Evolutionary conservation across 1,139 yeast species (phyloP).

Genomic region (Yamadazyma sp.): DNA sequence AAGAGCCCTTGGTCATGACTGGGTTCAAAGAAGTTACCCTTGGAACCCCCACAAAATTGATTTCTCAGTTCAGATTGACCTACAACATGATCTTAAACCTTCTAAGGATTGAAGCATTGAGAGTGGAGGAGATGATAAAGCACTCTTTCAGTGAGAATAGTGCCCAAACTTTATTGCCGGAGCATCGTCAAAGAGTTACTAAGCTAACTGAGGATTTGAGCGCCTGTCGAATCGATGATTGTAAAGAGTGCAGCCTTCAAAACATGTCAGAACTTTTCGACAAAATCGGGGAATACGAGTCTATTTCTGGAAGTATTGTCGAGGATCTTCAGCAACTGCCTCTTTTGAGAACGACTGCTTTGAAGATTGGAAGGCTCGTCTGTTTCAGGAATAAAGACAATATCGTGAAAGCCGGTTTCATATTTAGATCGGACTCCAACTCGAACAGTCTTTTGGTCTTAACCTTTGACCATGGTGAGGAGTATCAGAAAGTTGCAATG

Average conservation of each 20-base stretch:
- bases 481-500: constrained; percentile 27
- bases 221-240: constrained; percentile 35
- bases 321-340: constrained; percentile 49
- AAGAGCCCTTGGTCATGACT: constrained; percentile 60
- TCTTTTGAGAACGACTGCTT: constrained; percentile 40
- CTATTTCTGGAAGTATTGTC: constrained; percentile 45
- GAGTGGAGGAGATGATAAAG: constrained; percentile 96
- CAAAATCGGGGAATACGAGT: constrained; percentile 45
- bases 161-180: constrained; percentile 82
- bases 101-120: constrained; percentile 86
- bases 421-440: constrained; percentile 41
- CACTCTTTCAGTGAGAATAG: constrained; percentile 93
- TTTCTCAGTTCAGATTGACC: constrained; percentile 89
- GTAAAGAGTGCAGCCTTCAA: constrained; percentile 34
- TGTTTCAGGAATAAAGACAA: constrained; percentile 52
- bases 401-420: constrained; percentile 52
- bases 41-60: constrained; percentile 86
- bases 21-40: constrained; percentile 77
- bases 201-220: constrained; percentile 50
- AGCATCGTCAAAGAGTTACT: constrained; percentile 69
- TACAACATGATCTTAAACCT: constrained; percentile 93
- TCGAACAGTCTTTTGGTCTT: constrained; percentile 33
- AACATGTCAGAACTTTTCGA: constrained; percentile 48
- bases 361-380: constrained; percentile 60
- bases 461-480: constrained; percentile 47